These are phyloP conservation scores for Coniophora puteana DNA, from an alignment of 1,284 basidiomycete genomes.

Conservation along the genomic window DNA sequence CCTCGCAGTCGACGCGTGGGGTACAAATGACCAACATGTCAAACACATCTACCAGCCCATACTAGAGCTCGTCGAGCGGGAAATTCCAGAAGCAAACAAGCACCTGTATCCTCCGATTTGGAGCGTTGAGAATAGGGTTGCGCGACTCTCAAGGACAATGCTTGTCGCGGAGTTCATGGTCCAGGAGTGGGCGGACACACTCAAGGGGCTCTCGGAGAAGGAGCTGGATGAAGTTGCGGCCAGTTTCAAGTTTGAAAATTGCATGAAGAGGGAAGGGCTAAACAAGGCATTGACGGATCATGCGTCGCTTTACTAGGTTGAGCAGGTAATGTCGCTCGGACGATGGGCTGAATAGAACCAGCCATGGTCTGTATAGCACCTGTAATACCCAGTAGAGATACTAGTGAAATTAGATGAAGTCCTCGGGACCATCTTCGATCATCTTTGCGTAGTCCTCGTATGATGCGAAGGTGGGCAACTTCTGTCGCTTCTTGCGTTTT, in stretches of 20 bases:
- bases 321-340: too few relatives aligned
- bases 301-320: constrained; percentile 8
- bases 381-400: too few relatives aligned
- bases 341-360: too few relatives aligned
- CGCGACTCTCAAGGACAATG: constrained; percentile 56
- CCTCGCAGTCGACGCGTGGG: constrained; percentile 66
- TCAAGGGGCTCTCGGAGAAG: constrained; percentile 45
- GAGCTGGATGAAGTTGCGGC: constrained; percentile 52
- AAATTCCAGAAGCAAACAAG: constrained; percentile 35
- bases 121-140: constrained; percentile 42
- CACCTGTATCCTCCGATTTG: constrained; percentile 44
- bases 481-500: constrained; percentile 71
- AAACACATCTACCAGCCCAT: constrained; percentile 57
- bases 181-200: constrained; percentile 62
- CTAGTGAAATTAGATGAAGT: constrained; percentile 61
- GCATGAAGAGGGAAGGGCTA: constrained; percentile 39
- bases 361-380: too few relatives aligned
- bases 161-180: constrained; percentile 63
- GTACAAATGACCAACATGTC: constrained; percentile 52
- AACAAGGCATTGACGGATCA: constrained; percentile 37
- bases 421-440: constrained; percentile 83
- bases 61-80: constrained; percentile 45
- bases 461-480: constrained; percentile 85
- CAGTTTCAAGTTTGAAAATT: constrained; percentile 55
- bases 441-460: constrained; percentile 95